A percentile compares a stretch with the other conserved stretches of the same genome.
Conservation (phyloP, 495 filamentous ascomycete species). For the Podospora sp. region DNA sequence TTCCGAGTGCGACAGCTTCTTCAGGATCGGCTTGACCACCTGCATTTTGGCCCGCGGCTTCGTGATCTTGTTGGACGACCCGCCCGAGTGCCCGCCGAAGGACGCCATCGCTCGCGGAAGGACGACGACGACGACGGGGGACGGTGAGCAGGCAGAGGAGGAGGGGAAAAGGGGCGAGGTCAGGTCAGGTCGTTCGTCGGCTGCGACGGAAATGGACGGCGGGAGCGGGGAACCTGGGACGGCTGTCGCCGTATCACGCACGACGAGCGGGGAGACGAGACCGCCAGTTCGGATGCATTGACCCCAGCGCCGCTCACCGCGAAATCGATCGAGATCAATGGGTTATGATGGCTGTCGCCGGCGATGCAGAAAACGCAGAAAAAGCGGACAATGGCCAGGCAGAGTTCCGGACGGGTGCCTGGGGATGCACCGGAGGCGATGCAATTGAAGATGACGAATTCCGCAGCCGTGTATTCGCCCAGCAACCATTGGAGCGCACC, state of each 20-base stretch:
- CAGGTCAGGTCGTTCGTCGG: not conserved
- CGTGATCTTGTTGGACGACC: slow-evolving; percentile 42
- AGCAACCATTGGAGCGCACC: slow-evolving; percentile 10
- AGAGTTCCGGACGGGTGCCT: not conserved
- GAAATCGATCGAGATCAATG: not conserved
- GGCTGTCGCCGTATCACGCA: slow-evolving; percentile 35
- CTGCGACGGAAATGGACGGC: slow-evolving; percentile 10
- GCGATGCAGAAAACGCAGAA: slow-evolving; percentile 2
- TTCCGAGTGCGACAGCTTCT: slow-evolving; percentile 54
- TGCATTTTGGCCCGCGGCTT: slow-evolving; percentile 43
- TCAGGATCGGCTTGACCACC: slow-evolving; percentile 57
- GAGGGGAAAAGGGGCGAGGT: not conserved
- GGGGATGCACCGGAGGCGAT: not conserved
- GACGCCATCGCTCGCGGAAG: slow-evolving; percentile 39
- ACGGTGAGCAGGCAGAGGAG: not conserved
- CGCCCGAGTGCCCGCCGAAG: slow-evolving; percentile 34
- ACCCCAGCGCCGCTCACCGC: slow-evolving; percentile 5
- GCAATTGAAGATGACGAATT: slow-evolving; percentile 26
- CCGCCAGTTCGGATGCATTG: slow-evolving; percentile 28
- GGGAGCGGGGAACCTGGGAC: slow-evolving; percentile 18
- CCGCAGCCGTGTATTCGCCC: slow-evolving; percentile 26
- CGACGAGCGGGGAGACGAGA: slow-evolving; percentile 33
- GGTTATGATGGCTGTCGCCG: not conserved
- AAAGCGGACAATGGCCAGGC: not conserved
- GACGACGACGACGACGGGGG: too few species aligned